Conservation (phyloP, 345 rosid species). For the Salix udensis region DNA sequence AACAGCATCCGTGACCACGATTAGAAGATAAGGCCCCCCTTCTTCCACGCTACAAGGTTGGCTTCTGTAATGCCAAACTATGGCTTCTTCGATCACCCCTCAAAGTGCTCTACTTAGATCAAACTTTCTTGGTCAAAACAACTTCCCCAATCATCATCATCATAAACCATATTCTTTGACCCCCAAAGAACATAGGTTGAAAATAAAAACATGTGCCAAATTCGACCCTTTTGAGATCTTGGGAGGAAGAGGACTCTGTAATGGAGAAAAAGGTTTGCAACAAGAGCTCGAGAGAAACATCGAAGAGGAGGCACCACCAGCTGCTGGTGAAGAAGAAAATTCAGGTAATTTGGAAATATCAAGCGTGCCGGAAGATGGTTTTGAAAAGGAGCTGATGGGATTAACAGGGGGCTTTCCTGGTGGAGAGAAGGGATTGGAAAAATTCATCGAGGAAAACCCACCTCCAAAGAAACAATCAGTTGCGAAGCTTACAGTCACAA, state of each 20-base stretch:
- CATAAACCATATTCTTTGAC: conserved; percentile 29
- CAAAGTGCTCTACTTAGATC: conserved; percentile 34
- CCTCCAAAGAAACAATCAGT: conserved; percentile 45
- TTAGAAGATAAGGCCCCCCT: background rate
- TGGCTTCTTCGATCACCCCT: conserved; percentile 58
- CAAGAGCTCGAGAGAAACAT: conserved; percentile 53
- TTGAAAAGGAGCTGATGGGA: conserved; percentile 84
- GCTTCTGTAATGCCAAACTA: conserved; percentile 7
- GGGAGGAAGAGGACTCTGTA: conserved; percentile 89
- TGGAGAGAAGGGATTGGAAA: conserved; percentile 65
- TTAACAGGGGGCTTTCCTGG: conserved; percentile 89
- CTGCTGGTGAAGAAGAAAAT: conserved; percentile 4
- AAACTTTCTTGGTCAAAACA: conserved; percentile 43
- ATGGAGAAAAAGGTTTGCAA: conserved; percentile 69
- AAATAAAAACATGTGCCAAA: conserved; percentile 36
- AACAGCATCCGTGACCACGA: conserved; percentile 24
- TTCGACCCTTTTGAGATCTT: conserved; percentile 58
- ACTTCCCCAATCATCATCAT: conserved; percentile 15
- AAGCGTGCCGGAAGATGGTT: conserved; percentile 53
- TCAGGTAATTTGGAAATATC: conserved; percentile 3
- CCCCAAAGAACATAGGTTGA: conserved; percentile 24
- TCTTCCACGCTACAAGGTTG: background rate
- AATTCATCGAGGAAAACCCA: conserved; percentile 70
- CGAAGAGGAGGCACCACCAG: conserved; percentile 22
- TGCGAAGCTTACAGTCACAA: conserved; percentile 21